Evolutionary conservation across 2,329 filamentous ascomycete genomes (phyloP).

Genomic region (Nemania diffusa): DNA sequence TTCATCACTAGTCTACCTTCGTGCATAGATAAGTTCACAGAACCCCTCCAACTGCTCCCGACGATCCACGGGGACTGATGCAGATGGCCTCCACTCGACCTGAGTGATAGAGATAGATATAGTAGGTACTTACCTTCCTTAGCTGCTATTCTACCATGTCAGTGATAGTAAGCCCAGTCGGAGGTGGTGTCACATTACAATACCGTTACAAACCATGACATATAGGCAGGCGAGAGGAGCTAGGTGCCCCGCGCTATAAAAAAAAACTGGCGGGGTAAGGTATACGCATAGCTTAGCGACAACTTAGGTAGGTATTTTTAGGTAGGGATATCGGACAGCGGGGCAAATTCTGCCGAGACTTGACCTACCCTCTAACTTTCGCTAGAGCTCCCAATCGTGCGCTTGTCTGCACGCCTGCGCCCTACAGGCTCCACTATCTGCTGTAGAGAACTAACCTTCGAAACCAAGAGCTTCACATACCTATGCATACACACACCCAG

Average conservation of each 20-base stretch:
- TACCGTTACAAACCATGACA: no score
- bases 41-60: neutral
- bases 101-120: no score
- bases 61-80: neutral
- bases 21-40: neutral
- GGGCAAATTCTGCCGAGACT: conserved; percentile 36
- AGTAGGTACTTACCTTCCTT: neutral
- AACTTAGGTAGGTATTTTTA: no score
- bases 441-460: neutral
- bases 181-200: no score
- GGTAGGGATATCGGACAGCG: no score
- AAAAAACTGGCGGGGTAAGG: conserved; percentile 13
- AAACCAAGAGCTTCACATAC: neutral
- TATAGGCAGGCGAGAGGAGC: conserved; percentile 1
- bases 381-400: conserved; percentile 21
- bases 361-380: neutral
- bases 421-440: no score
- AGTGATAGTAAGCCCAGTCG: no score
- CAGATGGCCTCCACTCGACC: neutral
- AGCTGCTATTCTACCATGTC: neutral
- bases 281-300: no score
- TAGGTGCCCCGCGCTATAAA: conserved; percentile 32
- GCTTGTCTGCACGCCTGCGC: conserved; percentile 18
- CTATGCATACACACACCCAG: neutral
- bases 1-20: neutral